phyloP scores from a whole-genome alignment of 2,329 filamentous ascomycete species.

The Aspergillus floridensis region DNA sequence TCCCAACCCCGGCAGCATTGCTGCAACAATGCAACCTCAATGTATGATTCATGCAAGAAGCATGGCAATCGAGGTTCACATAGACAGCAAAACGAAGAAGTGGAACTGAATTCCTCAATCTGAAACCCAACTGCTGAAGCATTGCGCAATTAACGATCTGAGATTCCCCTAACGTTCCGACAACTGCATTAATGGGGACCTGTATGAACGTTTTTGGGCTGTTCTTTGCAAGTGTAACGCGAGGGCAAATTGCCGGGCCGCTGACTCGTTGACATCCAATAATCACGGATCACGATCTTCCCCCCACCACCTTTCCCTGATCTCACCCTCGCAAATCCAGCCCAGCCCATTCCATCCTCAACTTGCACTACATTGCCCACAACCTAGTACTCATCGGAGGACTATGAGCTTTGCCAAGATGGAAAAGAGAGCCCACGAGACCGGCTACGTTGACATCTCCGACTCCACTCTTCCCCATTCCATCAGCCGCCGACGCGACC shows the following conservation, averaged over 20 bases:
- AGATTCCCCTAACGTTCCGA: background rate
- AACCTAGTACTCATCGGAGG: background rate
- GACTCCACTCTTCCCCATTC: conserved; percentile 2
- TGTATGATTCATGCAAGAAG: background rate
- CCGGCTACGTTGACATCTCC: conserved; percentile 6
- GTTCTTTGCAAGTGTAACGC: background rate
- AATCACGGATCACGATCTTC: background rate
- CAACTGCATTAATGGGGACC: background rate
- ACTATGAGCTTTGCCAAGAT: conserved; percentile 6
- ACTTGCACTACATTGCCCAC: background rate
- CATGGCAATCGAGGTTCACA: background rate
- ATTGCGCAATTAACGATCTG: background rate
- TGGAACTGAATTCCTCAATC: background rate
- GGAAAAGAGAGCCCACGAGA: conserved; percentile 12
- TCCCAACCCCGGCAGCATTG: background rate
- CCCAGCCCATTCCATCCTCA: background rate
- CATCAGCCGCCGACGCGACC: conserved; percentile 11
- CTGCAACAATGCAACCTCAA: background rate
- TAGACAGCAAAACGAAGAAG: background rate
- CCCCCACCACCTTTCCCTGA: conserved; percentile 1
- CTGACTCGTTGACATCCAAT: background rate
- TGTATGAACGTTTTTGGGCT: background rate
- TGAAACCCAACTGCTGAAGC: background rate
- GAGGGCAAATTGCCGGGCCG: background rate
- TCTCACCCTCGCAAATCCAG: background rate